Evolutionary conservation across 1,284 basidiomycete species (phyloP).

Genomic region (Apiotrichum mycotoxinovorans): DNA sequence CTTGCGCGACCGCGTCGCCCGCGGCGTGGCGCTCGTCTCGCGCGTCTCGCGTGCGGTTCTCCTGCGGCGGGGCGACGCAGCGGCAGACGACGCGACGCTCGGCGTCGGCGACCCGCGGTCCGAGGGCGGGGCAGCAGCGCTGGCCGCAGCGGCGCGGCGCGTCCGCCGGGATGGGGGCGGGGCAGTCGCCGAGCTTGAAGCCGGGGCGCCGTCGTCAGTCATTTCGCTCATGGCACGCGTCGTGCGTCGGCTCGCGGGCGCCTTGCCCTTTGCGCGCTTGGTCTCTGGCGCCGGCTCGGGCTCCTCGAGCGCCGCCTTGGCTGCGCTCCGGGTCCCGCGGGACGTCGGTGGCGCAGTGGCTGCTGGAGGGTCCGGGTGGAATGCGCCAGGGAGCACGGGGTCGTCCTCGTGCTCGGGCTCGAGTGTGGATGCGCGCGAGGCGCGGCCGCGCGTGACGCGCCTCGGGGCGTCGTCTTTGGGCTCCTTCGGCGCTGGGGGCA

Average conservation of each 20-base stretch:
- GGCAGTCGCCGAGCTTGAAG: conserved; percentile 3
- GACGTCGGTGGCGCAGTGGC: background rate
- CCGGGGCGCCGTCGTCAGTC: conserved; percentile 14
- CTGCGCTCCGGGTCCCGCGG: conserved; percentile 33
- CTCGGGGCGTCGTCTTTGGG: background rate
- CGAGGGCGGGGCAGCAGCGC: background rate
- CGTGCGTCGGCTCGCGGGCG: conserved; percentile 7
- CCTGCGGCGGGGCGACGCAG: conserved; percentile 9
- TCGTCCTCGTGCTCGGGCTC: conserved; percentile 11
- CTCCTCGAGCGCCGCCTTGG: conserved; percentile 29
- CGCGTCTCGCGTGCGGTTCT: conserved; percentile 3
- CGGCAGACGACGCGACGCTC: conserved; percentile 25
- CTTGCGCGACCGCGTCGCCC: conserved; percentile 23
- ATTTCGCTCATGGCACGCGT: conserved; percentile 23
- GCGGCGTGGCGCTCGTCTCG: conserved; percentile 22
- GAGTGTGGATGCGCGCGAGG: conserved; percentile 12
- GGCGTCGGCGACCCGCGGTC: conserved; percentile 42
- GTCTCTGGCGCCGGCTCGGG: conserved; percentile 4
- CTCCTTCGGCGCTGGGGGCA: background rate
- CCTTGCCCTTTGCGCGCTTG: conserved; percentile 19
- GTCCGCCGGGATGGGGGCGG: conserved; percentile 10
- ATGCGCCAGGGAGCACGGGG: conserved; percentile 7
- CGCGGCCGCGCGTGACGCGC: background rate
- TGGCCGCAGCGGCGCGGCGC: conserved; percentile 23
- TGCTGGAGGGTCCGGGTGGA: conserved; percentile 3